phyloP scores from a whole-genome alignment of 257 asterid genomes.

The Jaltomata sinuosa region DNA sequence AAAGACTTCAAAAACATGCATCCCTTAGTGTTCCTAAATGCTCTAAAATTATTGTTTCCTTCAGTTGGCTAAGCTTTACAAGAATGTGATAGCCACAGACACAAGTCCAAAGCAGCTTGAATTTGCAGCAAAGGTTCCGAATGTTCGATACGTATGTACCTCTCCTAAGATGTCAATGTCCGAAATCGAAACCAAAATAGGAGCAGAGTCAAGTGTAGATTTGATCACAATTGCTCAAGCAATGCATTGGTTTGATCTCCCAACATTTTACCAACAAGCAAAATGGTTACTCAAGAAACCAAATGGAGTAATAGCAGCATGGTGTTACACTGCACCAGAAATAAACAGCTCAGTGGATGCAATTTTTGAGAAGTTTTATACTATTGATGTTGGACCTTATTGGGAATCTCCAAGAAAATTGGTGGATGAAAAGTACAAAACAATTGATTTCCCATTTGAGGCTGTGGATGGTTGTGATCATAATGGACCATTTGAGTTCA shows the following conservation, averaged over 20 bases:
- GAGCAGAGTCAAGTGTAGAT: slow-evolving; percentile 10
- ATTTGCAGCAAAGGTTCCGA: slow-evolving; percentile 15
- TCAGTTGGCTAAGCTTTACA: slow-evolving; percentile 18
- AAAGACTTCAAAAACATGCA: background rate
- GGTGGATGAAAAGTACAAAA: background rate
- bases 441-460: slow-evolving; percentile 24
- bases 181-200: slow-evolving; percentile 11
- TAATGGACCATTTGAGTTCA: slow-evolving; percentile 13
- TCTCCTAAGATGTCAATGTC: slow-evolving; percentile 15
- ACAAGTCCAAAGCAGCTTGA: slow-evolving; percentile 22
- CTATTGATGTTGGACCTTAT: slow-evolving; percentile 1
- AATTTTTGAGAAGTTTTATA: background rate
- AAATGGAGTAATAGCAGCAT: slow-evolving; percentile 14
- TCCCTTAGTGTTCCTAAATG: background rate
- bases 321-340: slow-evolving; percentile 11
- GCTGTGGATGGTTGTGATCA: slow-evolving; percentile 18
- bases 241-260: slow-evolving; percentile 39
- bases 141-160: slow-evolving; percentile 19
- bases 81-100: slow-evolving; percentile 31
- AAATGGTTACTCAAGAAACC: slow-evolving; percentile 22
- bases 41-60: background rate
- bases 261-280: slow-evolving; percentile 15
- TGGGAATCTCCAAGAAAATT: slow-evolving; percentile 10
- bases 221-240: slow-evolving; percentile 23
- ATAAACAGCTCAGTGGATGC: slow-evolving; percentile 14